Percentiles rank a stretch among this genome's conserved stretches.
These are phyloP conservation scores for Syzygium oleosum DNA, from an alignment of 345 rosid species.

Conservation along the genomic window DNA sequence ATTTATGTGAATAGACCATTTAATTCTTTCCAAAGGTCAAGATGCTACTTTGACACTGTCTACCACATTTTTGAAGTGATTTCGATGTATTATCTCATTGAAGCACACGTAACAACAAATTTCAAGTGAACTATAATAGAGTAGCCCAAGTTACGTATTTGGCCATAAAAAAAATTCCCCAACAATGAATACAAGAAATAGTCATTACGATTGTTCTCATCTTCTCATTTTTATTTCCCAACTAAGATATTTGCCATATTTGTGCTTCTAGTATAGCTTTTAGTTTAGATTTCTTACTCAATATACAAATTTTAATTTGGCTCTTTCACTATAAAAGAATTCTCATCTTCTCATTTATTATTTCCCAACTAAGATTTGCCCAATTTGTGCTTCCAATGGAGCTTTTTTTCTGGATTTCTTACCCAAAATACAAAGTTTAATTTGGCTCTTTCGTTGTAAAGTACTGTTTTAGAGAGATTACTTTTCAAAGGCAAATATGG, in stretches of 20 bases:
- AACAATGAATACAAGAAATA: background rate
- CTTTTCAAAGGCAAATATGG: too few species aligned
- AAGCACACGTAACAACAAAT: background rate
- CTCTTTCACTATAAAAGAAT: background rate
- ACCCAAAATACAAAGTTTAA: background rate
- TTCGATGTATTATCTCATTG: background rate
- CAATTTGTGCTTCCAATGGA: background rate
- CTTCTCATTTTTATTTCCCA: background rate
- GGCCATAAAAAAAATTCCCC: background rate
- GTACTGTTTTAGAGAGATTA: background rate
- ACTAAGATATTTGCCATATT: background rate
- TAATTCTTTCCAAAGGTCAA: background rate
- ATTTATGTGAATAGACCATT: background rate
- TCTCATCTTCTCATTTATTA: background rate
- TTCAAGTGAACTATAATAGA: background rate
- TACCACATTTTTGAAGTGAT: background rate
- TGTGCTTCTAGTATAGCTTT: background rate
- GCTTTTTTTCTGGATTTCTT: background rate
- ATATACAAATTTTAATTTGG: background rate
- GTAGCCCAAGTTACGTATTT: background rate
- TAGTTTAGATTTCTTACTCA: background rate
- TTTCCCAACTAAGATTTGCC: background rate
- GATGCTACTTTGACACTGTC: background rate
- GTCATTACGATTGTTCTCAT: background rate
- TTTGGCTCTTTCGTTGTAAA: background rate